Base-by-base conservation (phyloP, 176 grass and related monocot species). In the Musa itinerans region DNA sequence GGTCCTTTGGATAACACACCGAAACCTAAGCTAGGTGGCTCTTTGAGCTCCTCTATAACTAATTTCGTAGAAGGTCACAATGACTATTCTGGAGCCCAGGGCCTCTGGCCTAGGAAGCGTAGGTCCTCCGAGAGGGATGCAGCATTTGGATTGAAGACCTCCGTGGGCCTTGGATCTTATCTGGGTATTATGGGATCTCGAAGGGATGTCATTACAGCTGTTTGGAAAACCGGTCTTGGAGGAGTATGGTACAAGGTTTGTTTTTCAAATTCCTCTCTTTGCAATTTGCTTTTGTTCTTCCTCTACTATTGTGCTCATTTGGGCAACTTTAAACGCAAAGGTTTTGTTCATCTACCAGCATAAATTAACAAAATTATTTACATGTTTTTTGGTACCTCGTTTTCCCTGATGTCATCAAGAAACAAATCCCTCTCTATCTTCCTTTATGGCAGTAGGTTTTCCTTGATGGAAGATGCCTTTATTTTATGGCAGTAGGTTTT, bases 101-200 rank as follows among this genome's bases (percentile, higher is more conserved):
- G 78, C 72, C 86, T 94, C 52, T 98, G 95, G 90, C 95, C 95
- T 54, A 98, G 90, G 82, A 98, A 98, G 73, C 88, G 95, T 0
- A 86, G 95, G 22, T 80, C 94, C 27, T 99, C 95, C 65, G 95
- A 99, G 85, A 89, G 95, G 73, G 95, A 99, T 71, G 95, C 95
- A 50, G 95, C 95, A 78, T 99, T 99, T 86, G 95, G 95, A 74
- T 84, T 99, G 84, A 99, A 89, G 83, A 99, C 90, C 83, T 99
- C 95, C 17, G 84, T 99, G 12, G 95, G 95, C 63, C 80, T 99
- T 50, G 95, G 95, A 89, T 69, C 86, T 63, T 99, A 92, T 91
- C 86, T 94, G 63, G 95, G 95, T 78, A 92, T 99, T 12, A 99
- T 99, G 90, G 95, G 95, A 82, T 99, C 95, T 75, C 83, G 95